Base-by-base conservation (phyloP, 371 early-diverging fungal species). In the Mortierella sp. region DNA sequence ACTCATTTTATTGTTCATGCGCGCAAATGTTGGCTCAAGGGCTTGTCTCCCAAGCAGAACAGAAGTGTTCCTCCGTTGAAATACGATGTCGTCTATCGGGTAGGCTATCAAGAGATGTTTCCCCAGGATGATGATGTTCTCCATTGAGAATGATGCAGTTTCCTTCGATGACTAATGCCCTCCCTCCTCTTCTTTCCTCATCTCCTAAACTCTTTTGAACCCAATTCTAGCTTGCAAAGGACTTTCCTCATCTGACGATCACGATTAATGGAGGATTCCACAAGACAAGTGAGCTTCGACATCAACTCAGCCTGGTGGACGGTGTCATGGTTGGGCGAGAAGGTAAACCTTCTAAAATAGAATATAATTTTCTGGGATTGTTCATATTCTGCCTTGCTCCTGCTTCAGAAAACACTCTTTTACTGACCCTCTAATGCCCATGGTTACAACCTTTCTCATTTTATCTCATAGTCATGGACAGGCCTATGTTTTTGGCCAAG, bases 1-100 rank as follows among this genome's bases (percentile, higher is more conserved):
- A 66, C 70, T 0, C 89, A 90, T 63, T 70, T 96, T 60, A 91
- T 95, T 70, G 85, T 97, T 11, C 97, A 97, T 83, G 95, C 97
- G 1, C 86, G 97, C 50, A 95, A 94, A 72, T 94, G 95, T 45
- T 90, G 91, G 82, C 84, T 97, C 18, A 86, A 90, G 48, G 96
- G 96, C 0, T 72, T 96, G 7, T 92, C 93, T 21, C 96, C 97
- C 0, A 89, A 90, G 64, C 90, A 96, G 66, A 97, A 97, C 83
- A 87, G 96, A 70, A 86, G 79, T 15, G 83, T 95, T 29, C 97
- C 97, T 0, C 90, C 89, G 23, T 75, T 97, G 7, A 90, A 93
- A 66, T 90, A 96, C 67, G 87, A 88, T 21, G 85, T 91, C 64
- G 97, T 93, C 0, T 87, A 90, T 77, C 83, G 84, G 68, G 74